phyloP scores from a whole-genome alignment of 2,329 filamentous ascomycete species.

The Neobulgaria alba region DNA sequence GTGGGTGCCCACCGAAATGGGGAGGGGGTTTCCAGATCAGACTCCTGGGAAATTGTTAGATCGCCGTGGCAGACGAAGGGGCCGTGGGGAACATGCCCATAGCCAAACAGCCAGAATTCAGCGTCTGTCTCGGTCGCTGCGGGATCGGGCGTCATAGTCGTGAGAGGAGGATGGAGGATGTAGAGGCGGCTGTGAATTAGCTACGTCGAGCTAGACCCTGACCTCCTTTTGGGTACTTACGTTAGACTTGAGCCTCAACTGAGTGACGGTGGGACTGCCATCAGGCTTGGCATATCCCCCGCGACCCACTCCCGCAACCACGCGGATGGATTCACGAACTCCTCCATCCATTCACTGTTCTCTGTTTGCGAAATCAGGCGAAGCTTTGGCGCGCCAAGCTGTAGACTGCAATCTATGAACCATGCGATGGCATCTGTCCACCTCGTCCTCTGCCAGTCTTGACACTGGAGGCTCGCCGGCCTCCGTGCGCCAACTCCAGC shows the following conservation, averaged over 20 bases:
- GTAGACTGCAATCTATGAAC: no score
- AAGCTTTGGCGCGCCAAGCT: no score
- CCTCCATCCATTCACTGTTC: no score
- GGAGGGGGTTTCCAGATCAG: constrained; percentile 98
- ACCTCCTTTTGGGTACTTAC: no score
- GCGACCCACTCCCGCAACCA: not conserved
- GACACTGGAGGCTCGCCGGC: no score
- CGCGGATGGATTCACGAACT: not conserved
- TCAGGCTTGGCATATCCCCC: not conserved
- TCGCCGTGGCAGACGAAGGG: not conserved
- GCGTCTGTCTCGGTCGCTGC: constrained; percentile 5
- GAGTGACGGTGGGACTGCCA: not conserved
- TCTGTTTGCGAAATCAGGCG: no score
- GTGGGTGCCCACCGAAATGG: constrained; percentile 60
- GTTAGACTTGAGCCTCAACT: no score
- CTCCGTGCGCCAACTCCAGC: not conserved
- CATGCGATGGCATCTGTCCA: no score
- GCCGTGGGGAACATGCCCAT: constrained; percentile 57
- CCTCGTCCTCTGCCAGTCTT: no score
- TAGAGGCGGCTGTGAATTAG: not conserved
- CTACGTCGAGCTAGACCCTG: not conserved
- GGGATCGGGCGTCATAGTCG: constrained; percentile 7
- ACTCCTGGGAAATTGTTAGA: constrained; percentile 47
- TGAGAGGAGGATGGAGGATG: not conserved
- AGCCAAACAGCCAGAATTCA: constrained; percentile 95